These are phyloP conservation scores for Heliocybe sulcata DNA, from an alignment of 1,284 basidiomycete genomes.

Conservation along the genomic window DNA sequence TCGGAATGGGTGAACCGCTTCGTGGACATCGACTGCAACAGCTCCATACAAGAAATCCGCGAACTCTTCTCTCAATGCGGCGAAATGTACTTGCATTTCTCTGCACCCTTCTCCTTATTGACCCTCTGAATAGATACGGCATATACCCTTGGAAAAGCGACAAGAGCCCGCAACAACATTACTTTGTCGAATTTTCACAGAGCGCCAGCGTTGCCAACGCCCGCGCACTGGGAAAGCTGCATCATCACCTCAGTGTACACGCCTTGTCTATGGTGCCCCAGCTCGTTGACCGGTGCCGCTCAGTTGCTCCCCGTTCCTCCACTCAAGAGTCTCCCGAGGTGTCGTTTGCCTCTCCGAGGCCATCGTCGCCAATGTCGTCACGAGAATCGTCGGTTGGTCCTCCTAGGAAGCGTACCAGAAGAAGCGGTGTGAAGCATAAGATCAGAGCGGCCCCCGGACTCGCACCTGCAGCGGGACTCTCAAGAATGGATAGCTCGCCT, in stretches of 20 bases:
- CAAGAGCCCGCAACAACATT: conserved; percentile 6
- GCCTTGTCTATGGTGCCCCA: conserved; percentile 13
- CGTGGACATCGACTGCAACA: conserved; percentile 24
- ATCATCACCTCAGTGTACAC: conserved; percentile 16
- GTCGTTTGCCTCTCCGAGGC: not conserved
- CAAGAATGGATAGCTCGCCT: not conserved
- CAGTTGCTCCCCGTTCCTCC: conserved; percentile 2
- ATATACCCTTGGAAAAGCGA: conserved; percentile 14
- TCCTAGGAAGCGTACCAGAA: not conserved
- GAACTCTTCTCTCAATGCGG: conserved; percentile 24
- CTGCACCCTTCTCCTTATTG: not conserved
- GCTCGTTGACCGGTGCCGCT: conserved; percentile 14
- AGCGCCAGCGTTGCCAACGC: conserved; percentile 19
- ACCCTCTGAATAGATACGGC: conserved; percentile 9
- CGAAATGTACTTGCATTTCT: conserved; percentile 26
- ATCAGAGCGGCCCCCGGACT: not conserved
- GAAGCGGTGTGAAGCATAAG: not conserved
- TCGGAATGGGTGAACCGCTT: not conserved
- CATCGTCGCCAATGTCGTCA: not conserved
- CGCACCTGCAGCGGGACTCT: not conserved
- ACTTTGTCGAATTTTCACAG: conserved; percentile 22
- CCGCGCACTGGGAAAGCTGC: conserved; percentile 5
- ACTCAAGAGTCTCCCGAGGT: not conserved
- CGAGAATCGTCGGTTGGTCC: not conserved
- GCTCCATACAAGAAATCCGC: conserved; percentile 18